Conservation (phyloP, 352 stramenopile genomes). For the Phytophthora fragariaefolia region DNA sequence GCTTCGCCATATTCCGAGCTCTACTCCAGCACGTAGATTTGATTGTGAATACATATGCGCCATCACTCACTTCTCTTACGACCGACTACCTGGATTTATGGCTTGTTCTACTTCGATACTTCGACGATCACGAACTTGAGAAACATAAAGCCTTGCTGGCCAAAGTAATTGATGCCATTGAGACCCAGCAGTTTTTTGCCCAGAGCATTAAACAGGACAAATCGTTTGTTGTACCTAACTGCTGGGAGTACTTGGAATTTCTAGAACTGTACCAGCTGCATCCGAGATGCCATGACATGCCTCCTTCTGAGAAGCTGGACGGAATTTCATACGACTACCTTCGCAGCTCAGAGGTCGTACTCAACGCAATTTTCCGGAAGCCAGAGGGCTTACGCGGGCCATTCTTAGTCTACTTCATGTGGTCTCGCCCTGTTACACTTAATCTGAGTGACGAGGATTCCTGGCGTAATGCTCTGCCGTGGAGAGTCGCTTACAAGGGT, state of each 20-base stretch:
- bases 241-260: conserved; percentile 45
- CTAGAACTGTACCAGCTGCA: conserved; percentile 39
- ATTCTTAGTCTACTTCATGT: conserved; percentile 56
- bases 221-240: conserved; percentile 28
- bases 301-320: conserved; percentile 19
- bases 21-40: conserved; percentile 59
- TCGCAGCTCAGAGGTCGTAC: conserved; percentile 26
- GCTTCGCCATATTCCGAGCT: conserved; percentile 44
- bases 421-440: conserved; percentile 47
- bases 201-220: conserved; percentile 29
- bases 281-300: conserved; percentile 28
- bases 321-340: conserved; percentile 35
- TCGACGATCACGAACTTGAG: conserved; percentile 55
- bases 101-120: conserved; percentile 50
- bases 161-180: conserved; percentile 51
- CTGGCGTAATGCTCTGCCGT: conserved; percentile 52
- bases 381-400: conserved; percentile 35
- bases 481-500: conserved; percentile 42
- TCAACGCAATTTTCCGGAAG: conserved; percentile 36
- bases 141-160: conserved; percentile 49
- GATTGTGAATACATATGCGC: conserved; percentile 44
- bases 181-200: conserved; percentile 36
- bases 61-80: conserved; percentile 34
- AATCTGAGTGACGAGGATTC: conserved; percentile 39
- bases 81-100: conserved; percentile 53